A percentile compares a stretch with the other conserved stretches of the same genome.
Evolutionary conservation across 768 basidiomycete species (phyloP).

Genomic region (Asterophora lycoperdoides): DNA sequence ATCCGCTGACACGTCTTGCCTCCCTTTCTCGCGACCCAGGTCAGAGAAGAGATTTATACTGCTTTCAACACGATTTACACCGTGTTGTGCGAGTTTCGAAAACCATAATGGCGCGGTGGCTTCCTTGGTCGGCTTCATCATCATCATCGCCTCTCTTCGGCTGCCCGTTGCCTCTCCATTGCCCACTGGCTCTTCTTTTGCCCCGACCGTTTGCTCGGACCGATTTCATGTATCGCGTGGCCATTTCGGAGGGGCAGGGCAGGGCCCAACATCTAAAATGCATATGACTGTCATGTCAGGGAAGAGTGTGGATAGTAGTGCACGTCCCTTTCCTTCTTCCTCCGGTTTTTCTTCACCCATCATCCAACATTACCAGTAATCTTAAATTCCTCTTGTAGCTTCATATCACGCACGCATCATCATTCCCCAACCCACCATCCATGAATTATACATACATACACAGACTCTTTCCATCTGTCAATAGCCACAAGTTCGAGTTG

Average conservation of each 20-base stretch:
- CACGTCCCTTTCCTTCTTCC: conserved; percentile 37
- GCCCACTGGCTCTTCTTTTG: conserved; percentile 11
- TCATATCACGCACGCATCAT: conserved; percentile 33
- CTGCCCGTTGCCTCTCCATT: conserved; percentile 15
- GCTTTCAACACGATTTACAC: conserved; percentile 99
- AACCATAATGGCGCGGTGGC: conserved; percentile 47
- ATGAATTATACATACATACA: conserved; percentile 24
- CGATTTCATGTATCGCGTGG: conserved; percentile 2
- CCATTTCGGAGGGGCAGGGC: conserved; percentile 3
- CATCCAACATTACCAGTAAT: conserved; percentile 23
- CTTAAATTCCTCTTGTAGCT: conserved; percentile 26
- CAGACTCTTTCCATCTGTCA: conserved; percentile 21
- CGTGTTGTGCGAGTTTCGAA: conserved; percentile 92
- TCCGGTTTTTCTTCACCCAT: conserved; percentile 11
- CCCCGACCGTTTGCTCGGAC: conserved; percentile 3
- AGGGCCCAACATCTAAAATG: conserved; percentile 16
- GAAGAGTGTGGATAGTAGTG: conserved; percentile 44
- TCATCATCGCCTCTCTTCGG: not conserved
- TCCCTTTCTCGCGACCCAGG: conserved; percentile 48
- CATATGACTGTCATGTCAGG: conserved; percentile 14
- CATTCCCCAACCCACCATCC: conserved; percentile 31
- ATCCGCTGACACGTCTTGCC: conserved; percentile 42
- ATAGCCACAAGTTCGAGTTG: not conserved
- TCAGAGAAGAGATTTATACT: conserved; percentile 98
- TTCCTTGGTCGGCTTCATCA: conserved; percentile 3